phyloP scores from a whole-genome alignment of 2,329 filamentous ascomycete species.

The Fusarium subtropicale region DNA sequence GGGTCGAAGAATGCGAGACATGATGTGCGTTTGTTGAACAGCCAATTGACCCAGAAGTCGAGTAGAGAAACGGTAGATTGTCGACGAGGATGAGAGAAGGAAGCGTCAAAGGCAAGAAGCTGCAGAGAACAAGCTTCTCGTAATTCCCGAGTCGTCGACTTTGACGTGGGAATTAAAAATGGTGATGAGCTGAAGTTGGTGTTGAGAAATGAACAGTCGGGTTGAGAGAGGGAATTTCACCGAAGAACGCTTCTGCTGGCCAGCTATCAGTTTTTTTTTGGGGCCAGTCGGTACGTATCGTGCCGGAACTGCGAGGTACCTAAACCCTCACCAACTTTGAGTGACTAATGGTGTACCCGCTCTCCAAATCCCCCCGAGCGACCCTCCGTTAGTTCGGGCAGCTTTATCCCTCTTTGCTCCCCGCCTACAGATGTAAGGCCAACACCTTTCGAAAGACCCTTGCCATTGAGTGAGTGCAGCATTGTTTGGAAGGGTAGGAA shows the following conservation, averaged over 20 bases:
- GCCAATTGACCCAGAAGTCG: constrained; percentile 43
- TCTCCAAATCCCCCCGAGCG: constrained; percentile 43
- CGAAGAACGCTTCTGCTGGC: constrained; percentile 44
- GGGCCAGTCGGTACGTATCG: constrained; percentile 49
- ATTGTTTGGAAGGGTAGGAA: constrained; percentile 16
- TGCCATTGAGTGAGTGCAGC: constrained; percentile 28
- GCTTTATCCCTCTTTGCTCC: constrained; percentile 46
- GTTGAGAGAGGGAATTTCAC: constrained; percentile 51
- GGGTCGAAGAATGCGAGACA: constrained; percentile 66
- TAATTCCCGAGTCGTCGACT: constrained; percentile 45
- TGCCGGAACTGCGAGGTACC: constrained; percentile 47
- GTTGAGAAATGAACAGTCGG: constrained; percentile 46
- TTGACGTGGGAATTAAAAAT: constrained; percentile 44
- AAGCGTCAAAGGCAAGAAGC: constrained; percentile 37
- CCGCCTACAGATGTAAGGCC: constrained; percentile 22
- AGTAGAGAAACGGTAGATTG: constrained; percentile 24
- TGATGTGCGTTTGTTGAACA: constrained; percentile 47
- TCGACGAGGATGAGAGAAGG: constrained; percentile 26
- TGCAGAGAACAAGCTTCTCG: constrained; percentile 42
- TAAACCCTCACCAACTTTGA: constrained; percentile 20
- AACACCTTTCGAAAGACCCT: constrained; percentile 26
- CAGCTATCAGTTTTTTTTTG: constrained; percentile 49
- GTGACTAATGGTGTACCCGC: constrained; percentile 37
- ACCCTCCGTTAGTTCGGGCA: constrained; percentile 47
- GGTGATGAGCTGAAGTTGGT: constrained; percentile 43